These are phyloP conservation scores for Irpex sp. DNA, from an alignment of 1,284 basidiomycete genomes.

Conservation along the genomic window DNA sequence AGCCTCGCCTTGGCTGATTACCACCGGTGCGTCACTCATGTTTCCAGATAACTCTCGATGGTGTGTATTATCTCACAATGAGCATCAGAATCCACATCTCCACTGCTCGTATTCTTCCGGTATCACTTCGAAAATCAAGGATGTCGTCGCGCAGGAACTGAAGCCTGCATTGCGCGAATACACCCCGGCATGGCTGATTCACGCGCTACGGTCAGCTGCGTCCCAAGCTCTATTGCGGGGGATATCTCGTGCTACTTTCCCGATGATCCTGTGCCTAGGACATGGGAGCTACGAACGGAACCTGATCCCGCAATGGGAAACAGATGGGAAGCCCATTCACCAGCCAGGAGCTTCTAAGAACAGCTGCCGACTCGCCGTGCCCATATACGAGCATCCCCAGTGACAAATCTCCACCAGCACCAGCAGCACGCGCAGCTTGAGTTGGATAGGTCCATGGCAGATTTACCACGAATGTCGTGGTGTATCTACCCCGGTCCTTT, in stretches of 20 bases:
- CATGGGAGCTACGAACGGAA: neutral
- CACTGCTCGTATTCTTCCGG: neutral
- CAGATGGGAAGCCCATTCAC: neutral
- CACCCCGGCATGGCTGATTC: neutral
- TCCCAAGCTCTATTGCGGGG: neutral
- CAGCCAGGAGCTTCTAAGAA: neutral
- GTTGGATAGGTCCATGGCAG: neutral
- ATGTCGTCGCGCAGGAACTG: neutral
- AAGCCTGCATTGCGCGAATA: neutral
- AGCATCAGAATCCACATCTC: neutral
- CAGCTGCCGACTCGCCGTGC: neutral
- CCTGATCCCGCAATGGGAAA: neutral
- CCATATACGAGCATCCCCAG: neutral
- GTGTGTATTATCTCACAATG: neutral
- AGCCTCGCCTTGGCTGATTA: neutral
- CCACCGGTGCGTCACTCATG: neutral
- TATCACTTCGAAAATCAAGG: neutral
- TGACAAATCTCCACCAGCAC: neutral
- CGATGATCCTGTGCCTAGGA: neutral
- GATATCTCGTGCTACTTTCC: neutral
- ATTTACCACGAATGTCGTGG: neutral
- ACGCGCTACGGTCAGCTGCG: neutral
- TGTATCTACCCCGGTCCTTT: slow-evolving; percentile 1
- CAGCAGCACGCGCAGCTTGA: neutral
- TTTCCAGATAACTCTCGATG: neutral